Conservation (phyloP, 164 flowering plant species). For the Sextonia rubra region DNA sequence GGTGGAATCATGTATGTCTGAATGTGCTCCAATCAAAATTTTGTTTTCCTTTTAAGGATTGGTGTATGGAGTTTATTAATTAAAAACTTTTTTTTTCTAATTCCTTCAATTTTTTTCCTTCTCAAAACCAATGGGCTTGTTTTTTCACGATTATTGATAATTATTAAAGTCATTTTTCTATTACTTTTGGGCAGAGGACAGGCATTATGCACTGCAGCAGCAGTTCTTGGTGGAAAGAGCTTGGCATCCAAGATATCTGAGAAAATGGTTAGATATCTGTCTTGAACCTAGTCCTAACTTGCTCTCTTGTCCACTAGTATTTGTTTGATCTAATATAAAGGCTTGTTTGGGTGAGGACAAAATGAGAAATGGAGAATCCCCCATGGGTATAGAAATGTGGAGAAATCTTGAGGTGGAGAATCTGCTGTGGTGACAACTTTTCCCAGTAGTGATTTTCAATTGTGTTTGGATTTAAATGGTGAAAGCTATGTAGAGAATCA, state of each 20-base stretch:
- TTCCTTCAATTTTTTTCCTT: not conserved
- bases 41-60: not conserved
- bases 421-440: too few relatives aligned
- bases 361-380: too few relatives aligned
- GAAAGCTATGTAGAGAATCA: too few relatives aligned
- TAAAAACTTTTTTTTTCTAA: too few relatives aligned
- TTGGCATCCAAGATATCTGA: constrained; percentile 94
- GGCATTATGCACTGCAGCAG: constrained; percentile 89
- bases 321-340: too few relatives aligned
- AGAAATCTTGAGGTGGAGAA: too few relatives aligned
- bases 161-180: not conserved
- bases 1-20: constrained; percentile 88
- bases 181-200: constrained; percentile 58
- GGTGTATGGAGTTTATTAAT: not conserved
- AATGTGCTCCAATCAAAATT: not conserved
- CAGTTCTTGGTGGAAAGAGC: constrained; percentile 95
- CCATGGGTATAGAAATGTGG: too few relatives aligned
- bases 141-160: too few relatives aligned
- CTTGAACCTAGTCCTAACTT: not conserved
- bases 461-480: too few relatives aligned
- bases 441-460: too few relatives aligned
- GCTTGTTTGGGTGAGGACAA: too few relatives aligned
- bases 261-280: constrained; percentile 47
- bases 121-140: not conserved
- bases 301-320: too few relatives aligned